Conservation (phyloP, 805 yeast species). For the Scheffersomyces spartinae region DNA sequence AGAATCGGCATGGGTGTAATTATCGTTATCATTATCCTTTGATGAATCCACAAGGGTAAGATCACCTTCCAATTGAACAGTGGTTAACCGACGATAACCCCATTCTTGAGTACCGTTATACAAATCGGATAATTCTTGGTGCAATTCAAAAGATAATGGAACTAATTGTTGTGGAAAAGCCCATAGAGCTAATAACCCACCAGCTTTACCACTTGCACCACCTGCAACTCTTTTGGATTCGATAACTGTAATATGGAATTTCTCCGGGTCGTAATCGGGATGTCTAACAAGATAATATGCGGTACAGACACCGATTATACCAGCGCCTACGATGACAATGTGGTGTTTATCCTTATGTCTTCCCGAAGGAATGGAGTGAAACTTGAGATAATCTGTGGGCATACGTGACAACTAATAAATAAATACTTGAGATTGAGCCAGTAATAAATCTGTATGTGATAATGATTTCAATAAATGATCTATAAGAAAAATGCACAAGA, state of each 20-base stretch:
- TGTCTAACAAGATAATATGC: conserved; percentile 83
- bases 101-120: conserved; percentile 79
- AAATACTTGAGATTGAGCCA: not conserved
- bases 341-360: conserved; percentile 54
- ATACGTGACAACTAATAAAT: too few relatives aligned
- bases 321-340: conserved; percentile 85
- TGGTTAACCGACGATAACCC: conserved; percentile 87
- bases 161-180: conserved; percentile 95
- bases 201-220: conserved; percentile 96
- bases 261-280: conserved; percentile 61
- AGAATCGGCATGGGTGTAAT: conserved; percentile 7
- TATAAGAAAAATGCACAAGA: too few relatives aligned
- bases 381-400: conserved; percentile 20
- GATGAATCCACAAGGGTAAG: conserved; percentile 28
- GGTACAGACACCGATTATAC: conserved; percentile 91
- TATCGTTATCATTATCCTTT: conserved; percentile 12
- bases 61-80: conserved; percentile 82
- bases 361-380: conserved; percentile 32
- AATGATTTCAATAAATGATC: too few relatives aligned
- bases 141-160: conserved; percentile 75
- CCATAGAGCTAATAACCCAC: conserved; percentile 90
- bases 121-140: conserved; percentile 67
- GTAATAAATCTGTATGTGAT: not conserved
- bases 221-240: conserved; percentile 93
- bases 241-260: conserved; percentile 70